phyloP scores from a whole-genome alignment of 805 yeast species.

The Lipomyces lipofer region DNA sequence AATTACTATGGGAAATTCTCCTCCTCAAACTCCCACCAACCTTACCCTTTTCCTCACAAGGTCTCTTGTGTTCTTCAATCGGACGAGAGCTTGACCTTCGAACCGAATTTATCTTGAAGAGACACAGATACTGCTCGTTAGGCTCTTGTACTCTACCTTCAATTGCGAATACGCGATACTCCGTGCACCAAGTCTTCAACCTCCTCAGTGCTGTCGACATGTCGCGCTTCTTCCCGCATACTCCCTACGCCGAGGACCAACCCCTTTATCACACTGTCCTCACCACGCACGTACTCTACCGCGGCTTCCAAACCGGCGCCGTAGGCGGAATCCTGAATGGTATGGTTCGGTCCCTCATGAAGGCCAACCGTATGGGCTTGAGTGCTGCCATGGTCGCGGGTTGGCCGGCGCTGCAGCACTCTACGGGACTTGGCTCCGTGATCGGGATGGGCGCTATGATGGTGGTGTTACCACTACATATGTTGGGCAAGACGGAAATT shows the following conservation, averaged over 20 bases:
- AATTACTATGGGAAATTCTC: no score
- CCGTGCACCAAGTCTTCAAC: not conserved
- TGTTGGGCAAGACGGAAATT: not conserved
- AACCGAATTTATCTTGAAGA: no score
- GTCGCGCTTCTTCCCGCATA: conserved; percentile 3
- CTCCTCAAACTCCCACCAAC: no score
- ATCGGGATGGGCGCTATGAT: not conserved
- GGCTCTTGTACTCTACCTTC: not conserved
- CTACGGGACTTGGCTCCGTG: not conserved
- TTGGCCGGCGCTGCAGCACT: not conserved
- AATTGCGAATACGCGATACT: no score
- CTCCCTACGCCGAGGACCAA: not conserved
- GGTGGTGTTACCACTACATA: not conserved
- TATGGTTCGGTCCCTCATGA: not conserved
- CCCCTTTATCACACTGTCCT: not conserved
- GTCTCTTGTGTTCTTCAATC: no score
- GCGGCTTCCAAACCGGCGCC: not conserved
- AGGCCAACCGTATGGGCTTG: not conserved
- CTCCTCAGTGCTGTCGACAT: not conserved
- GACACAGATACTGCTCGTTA: not conserved
- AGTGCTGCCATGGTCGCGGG: not conserved
- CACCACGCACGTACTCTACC: not conserved
- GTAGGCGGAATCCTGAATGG: not conserved
- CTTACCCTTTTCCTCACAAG: no score
- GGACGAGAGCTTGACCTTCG: no score